These are phyloP conservation scores for Diplogelasinospora grovesii DNA, from an alignment of 495 filamentous ascomycete species.

Conservation along the genomic window DNA sequence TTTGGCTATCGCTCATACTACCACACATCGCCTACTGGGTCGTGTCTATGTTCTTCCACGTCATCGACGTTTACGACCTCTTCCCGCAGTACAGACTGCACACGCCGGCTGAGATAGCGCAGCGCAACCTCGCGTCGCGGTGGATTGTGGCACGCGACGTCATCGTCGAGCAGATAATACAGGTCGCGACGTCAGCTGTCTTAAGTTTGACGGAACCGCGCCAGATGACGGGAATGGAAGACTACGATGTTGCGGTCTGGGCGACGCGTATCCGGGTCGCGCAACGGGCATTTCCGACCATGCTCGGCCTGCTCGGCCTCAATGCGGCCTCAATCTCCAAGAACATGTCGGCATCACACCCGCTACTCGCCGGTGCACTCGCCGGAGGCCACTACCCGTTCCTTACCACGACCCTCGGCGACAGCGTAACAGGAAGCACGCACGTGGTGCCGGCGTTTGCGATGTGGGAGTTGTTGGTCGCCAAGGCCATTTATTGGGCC, in stretches of 20 bases:
- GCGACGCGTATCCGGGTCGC: constrained; percentile 65
- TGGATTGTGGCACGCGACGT: constrained; percentile 83
- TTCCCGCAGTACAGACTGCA: constrained; percentile 86
- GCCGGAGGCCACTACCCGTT: constrained; percentile 69
- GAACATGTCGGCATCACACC: constrained; percentile 51
- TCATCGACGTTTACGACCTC: constrained; percentile 71
- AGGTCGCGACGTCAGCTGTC: constrained; percentile 57
- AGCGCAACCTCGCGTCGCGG: constrained; percentile 78
- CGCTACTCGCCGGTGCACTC: constrained; percentile 58
- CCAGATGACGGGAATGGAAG: constrained; percentile 64
- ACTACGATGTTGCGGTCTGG: constrained; percentile 79
- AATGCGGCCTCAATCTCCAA: constrained; percentile 49
- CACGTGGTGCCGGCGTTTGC: constrained; percentile 51
- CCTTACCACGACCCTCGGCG: constrained; percentile 40
- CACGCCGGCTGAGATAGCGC: constrained; percentile 80
- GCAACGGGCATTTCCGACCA: constrained; percentile 58
- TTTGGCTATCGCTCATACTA: constrained; percentile 61
- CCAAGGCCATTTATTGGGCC: constrained; percentile 70
- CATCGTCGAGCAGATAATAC: constrained; percentile 81
- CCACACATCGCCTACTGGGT: constrained; percentile 87
- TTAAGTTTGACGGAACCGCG: constrained; percentile 58
- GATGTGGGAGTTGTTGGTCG: constrained; percentile 68
- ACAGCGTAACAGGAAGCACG: constrained; percentile 31
- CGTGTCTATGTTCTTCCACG: constrained; percentile 79
- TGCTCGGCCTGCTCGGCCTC: constrained; percentile 51